Percentiles rank a stretch among this genome's conserved stretches.
These are phyloP conservation scores for Magnolia officinalis DNA, from an alignment of 164 flowering plant genomes.

Conservation along the genomic window DNA sequence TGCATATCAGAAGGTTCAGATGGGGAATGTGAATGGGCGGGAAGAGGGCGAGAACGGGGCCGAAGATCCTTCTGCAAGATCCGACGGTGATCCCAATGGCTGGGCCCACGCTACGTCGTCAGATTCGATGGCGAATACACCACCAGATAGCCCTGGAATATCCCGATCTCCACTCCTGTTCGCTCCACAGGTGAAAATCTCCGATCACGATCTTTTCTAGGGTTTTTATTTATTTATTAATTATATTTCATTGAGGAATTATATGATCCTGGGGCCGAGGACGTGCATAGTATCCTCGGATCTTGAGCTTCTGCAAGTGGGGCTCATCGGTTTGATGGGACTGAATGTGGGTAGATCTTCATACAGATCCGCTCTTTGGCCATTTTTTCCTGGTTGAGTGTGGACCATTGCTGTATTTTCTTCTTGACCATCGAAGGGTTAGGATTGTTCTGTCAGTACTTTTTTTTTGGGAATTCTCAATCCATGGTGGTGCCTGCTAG, in stretches of 20 bases:
- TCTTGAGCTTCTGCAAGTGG: too few species aligned
- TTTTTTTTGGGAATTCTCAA: too few species aligned
- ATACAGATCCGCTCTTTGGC: too few species aligned
- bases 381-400: neutral
- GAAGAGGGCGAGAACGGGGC: slow-evolving; percentile 42
- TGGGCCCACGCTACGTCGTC: slow-evolving; percentile 28
- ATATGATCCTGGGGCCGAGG: too few species aligned
- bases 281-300: too few species aligned
- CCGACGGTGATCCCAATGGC: slow-evolving; percentile 21
- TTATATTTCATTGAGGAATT: too few species aligned
- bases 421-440: too few species aligned
- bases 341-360: too few species aligned
- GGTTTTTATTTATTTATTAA: neutral
- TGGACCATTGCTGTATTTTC: neutral
- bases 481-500: neutral
- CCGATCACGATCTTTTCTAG: neutral
- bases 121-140: slow-evolving; percentile 51
- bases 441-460: too few species aligned
- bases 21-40: slow-evolving; percentile 77
- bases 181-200: slow-evolving; percentile 59
- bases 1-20: slow-evolving; percentile 10
- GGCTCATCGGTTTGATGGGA: too few species aligned
- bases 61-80: slow-evolving; percentile 25
- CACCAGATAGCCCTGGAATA: slow-evolving; percentile 50
- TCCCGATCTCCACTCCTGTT: slow-evolving; percentile 63